Conservation (phyloP, 2,329 filamentous ascomycete genomes). For the Alternaria hordeiaustralica region DNA sequence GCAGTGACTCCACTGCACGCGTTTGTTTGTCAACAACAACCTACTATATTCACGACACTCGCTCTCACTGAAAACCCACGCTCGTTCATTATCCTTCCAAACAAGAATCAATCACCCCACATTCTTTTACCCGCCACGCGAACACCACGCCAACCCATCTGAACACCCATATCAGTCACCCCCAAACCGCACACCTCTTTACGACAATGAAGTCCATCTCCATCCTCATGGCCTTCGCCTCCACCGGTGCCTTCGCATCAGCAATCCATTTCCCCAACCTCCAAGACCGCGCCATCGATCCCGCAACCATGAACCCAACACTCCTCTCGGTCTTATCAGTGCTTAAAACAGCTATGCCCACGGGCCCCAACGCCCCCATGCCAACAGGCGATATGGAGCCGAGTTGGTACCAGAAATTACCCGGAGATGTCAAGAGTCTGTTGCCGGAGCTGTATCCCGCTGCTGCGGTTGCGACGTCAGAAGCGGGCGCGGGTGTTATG, state of each 20-base stretch:
- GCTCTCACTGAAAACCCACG: neutral
- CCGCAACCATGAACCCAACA: conserved; percentile 20
- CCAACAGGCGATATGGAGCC: conserved; percentile 14
- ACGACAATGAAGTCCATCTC: conserved; percentile 10
- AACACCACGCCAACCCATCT: neutral
- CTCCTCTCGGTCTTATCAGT: conserved; percentile 22
- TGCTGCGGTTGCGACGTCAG: neutral
- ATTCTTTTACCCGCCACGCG: neutral
- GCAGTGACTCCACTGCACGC: neutral
- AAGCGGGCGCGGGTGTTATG: neutral
- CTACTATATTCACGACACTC: neutral
- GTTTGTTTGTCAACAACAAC: conserved; percentile 19
- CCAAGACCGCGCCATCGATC: conserved; percentile 15
- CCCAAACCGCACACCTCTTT: neutral
- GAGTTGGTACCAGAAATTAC: conserved; percentile 22
- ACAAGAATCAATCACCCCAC: neutral
- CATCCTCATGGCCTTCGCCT: conserved; percentile 4
- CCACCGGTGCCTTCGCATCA: neutral
- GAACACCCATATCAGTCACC: neutral
- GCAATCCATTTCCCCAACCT: neutral
- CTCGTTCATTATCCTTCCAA: neutral
- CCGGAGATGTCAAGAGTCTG: conserved; percentile 17
- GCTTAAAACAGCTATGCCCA: conserved; percentile 22
- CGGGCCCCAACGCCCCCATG: neutral
- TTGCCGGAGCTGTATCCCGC: conserved; percentile 20